A percentile compares a stretch with the other conserved stretches of the same genome.
phyloP scores from a whole-genome alignment of 2,329 filamentous ascomycete species.

The Ophiocordyceps camponoti-saundersi region DNA sequence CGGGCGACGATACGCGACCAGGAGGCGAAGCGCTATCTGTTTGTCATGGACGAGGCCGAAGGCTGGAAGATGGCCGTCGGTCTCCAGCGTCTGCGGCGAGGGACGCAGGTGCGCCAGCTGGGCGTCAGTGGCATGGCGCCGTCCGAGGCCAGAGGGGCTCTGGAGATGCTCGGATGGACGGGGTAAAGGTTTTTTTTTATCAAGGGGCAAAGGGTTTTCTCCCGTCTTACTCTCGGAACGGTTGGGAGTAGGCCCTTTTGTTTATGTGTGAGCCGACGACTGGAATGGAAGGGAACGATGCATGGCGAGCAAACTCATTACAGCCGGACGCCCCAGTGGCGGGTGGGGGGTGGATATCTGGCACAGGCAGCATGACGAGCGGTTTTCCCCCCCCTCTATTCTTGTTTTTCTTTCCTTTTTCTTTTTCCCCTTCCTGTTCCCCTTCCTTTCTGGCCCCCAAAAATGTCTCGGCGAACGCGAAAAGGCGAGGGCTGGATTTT shows the following conservation, averaged over 20 bases:
- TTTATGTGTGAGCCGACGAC: not conserved
- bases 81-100: constrained; percentile 41
- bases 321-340: not conserved
- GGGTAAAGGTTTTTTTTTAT: not conserved
- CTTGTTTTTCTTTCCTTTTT: not conserved
- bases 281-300: not conserved
- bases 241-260: not conserved
- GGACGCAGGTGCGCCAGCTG: constrained; percentile 41
- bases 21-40: constrained; percentile 48
- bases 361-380: too few species aligned
- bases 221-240: not conserved
- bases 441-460: too few species aligned
- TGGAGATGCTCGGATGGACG: constrained; percentile 42
- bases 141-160: constrained; percentile 33
- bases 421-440: not conserved
- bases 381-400: not conserved
- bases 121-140: constrained; percentile 39
- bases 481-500: too few species aligned
- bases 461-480: too few species aligned
- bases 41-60: constrained; percentile 47
- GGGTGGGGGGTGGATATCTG: too few species aligned
- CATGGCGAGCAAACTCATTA: not conserved
- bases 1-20: constrained; percentile 48
- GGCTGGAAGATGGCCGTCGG: constrained; percentile 51
- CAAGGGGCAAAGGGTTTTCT: not conserved